A percentile compares a stretch with the other conserved stretches of the same genome.
Conservation (phyloP, 768 basidiomycete species). For the Antrodiella citrinella region DNA sequence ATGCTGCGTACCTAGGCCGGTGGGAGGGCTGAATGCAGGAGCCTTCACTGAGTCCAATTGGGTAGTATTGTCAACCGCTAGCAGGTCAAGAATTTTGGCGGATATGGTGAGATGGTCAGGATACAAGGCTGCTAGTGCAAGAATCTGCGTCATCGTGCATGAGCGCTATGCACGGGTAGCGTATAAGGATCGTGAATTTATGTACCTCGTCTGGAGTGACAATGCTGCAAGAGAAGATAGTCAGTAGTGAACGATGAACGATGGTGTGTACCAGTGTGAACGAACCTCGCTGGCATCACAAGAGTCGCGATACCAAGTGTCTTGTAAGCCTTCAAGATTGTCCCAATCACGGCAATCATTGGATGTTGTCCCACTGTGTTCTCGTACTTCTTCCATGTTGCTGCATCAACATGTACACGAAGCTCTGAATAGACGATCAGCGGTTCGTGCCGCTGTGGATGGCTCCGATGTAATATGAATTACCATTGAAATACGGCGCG, state of each 20-base stretch:
- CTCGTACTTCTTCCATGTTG: conserved; percentile 30
- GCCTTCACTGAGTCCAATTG: background rate
- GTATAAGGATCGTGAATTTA: no score
- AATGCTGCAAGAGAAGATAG: conserved; percentile 23
- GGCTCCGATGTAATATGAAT: background rate
- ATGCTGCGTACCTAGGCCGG: no score
- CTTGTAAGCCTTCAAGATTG: conserved; percentile 32
- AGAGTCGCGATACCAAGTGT: conserved; percentile 29
- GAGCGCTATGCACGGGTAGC: no score
- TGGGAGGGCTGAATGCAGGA: no score
- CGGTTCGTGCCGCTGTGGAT: conserved; percentile 2
- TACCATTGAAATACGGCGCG: conserved; percentile 51
- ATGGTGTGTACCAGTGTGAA: background rate
- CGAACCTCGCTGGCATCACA: conserved; percentile 43
- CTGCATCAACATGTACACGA: conserved; percentile 37
- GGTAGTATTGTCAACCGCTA: conserved; percentile 16
- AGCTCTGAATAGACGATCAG: conserved; percentile 26
- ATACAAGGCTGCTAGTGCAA: conserved; percentile 32
- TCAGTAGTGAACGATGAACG: background rate
- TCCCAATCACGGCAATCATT: conserved; percentile 30
- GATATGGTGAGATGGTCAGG: conserved; percentile 39
- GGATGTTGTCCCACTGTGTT: conserved; percentile 34
- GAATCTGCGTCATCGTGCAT: no score
- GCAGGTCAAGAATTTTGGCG: conserved; percentile 30
- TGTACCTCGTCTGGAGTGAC: conserved; percentile 33